Base-by-base conservation (phyloP, 257 asterid species). In the Ligustrum vulgare region DNA sequence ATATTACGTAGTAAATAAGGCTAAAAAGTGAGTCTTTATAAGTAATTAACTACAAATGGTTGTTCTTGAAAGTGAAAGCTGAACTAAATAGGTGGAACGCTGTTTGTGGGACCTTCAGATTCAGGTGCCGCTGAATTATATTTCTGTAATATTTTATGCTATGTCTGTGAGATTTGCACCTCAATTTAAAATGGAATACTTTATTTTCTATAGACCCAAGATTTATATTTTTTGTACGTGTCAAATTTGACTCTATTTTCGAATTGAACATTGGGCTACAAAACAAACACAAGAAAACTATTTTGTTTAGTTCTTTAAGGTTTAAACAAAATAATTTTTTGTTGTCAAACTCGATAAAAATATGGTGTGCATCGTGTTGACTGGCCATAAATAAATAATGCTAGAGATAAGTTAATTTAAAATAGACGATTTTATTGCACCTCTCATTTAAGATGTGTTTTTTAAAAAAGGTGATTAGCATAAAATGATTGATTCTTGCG, bases 21-120 rank as follows among this genome's bases (percentile, higher is more conserved):
- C 2, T 2, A 67, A 58, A 71, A 60, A 33, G 9, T 2, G 67
- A 80, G 91, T 89, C 83, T 72, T 72, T 15, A 66, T 36, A n/a
- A 79, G 88, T 80, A 63, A 79, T 22, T 79, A 22, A 13, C 13
- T 22, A 1, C 12, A 8, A 6, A 49, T 13, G 16, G 80, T 72
- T 11, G 83, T 82, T 83, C 75, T 60, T 62, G 86, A 81, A 82
- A 80, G 77, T 66, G 91, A 87, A 82, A 67, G 64, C 54, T 75
- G 84, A 89, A 49, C 89, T 67, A 78, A 37, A 43, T 43, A 73
- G 8, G 35, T 9, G 41, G 74, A 73, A 41, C 32, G 73, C 12
- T 62, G 31, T 56, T 56, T 56, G 64, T 56, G 64, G 64, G 5
- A 20, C 64, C 20, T 13, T 28, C 31, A 45, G 54, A 45, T 45